These are phyloP conservation scores for Ambrosia hybrid DNA, from an alignment of 140 eudicot genomes.

Conservation along the genomic window DNA sequence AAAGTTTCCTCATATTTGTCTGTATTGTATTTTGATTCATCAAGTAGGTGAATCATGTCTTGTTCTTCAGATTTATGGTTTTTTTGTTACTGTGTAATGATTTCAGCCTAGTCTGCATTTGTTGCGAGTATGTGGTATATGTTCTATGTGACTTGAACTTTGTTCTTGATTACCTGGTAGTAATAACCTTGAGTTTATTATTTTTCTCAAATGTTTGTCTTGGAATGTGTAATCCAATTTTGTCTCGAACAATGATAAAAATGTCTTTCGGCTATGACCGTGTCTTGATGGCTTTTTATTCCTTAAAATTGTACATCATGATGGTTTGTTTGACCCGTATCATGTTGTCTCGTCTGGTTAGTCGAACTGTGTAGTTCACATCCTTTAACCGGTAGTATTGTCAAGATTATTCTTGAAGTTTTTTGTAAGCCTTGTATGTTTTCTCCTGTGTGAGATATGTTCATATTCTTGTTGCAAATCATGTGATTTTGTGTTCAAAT, in stretches of 20 bases:
- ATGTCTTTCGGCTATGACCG: neutral
- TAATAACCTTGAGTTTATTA: too few species aligned
- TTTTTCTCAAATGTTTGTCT: neutral
- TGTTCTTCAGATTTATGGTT: too few species aligned
- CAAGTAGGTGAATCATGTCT: too few species aligned
- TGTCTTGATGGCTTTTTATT: neutral
- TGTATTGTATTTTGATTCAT: too few species aligned
- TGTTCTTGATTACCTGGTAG: too few species aligned
- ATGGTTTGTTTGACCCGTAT: neutral
- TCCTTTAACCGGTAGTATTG: neutral
- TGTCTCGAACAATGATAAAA: neutral
- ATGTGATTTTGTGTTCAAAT: neutral
- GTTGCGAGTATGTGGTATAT: too few species aligned
- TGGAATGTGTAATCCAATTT: neutral
- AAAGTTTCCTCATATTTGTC: too few species aligned
- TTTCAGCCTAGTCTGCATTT: too few species aligned
- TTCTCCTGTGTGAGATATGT: neutral
- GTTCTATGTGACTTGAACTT: neutral
- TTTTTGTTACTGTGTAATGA: too few species aligned
- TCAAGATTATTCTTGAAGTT: neutral
- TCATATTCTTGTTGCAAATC: neutral
- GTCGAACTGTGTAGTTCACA: neutral
- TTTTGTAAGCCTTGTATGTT: neutral
- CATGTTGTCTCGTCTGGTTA: neutral
- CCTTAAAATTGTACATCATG: neutral